These are phyloP conservation scores for Solanum chiquidenum DNA, from an alignment of 257 asterid genomes.

Conservation along the genomic window DNA sequence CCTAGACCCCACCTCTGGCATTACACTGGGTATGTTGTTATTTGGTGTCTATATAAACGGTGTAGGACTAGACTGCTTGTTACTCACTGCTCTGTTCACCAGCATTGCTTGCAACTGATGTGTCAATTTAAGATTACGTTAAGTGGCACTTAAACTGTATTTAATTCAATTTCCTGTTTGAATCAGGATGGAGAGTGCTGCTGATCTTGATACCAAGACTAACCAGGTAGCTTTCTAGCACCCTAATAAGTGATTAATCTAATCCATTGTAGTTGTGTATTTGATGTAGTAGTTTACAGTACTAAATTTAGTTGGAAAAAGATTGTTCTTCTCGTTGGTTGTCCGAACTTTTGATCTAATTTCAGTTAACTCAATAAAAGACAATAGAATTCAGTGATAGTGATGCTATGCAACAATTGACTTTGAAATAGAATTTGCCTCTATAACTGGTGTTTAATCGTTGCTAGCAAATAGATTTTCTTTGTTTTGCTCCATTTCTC, in stretches of 20 bases:
- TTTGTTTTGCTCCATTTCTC: background rate
- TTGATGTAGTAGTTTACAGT: background rate
- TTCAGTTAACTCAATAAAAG: background rate
- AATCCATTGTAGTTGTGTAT: background rate
- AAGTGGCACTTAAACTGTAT: background rate
- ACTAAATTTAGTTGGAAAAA: background rate
- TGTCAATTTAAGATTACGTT: background rate
- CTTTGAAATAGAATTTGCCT: background rate
- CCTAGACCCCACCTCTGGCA: background rate
- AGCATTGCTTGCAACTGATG: background rate
- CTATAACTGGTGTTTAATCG: background rate
- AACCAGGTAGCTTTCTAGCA: conserved; percentile 19
- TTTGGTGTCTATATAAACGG: background rate
- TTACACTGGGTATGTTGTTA: background rate
- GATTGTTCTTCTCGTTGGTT: background rate
- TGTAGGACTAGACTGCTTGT: background rate
- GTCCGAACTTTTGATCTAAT: background rate
- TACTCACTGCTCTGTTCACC: background rate
- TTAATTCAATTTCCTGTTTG: background rate
- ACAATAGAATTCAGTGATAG: background rate
- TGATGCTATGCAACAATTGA: background rate
- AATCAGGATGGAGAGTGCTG: conserved; percentile 24
- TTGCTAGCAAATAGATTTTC: background rate
- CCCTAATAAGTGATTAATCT: background rate
- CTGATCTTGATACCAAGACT: conserved; percentile 14